A percentile compares a stretch with the other conserved stretches of the same genome.
Evolutionary conservation across 495 filamentous ascomycete species (phyloP).

Genomic region (Aspergillus carlsbadensis): DNA sequence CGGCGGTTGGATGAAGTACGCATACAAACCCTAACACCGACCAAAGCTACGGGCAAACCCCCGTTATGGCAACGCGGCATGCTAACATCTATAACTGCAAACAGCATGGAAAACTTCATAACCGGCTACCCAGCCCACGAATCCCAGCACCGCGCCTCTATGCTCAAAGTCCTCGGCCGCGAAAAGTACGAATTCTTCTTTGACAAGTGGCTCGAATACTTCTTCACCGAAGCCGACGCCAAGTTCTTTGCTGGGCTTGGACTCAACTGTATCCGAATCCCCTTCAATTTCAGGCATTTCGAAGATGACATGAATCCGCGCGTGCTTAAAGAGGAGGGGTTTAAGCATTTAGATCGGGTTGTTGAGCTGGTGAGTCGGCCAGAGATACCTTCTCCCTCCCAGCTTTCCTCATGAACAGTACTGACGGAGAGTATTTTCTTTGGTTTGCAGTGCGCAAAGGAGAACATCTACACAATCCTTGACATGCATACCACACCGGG

Average conservation of each 20-base stretch:
- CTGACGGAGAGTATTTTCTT: not conserved
- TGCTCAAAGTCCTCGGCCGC: slow-evolving; percentile 52
- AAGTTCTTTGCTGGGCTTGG: slow-evolving; percentile 57
- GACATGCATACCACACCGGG: slow-evolving; percentile 65
- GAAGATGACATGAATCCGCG: slow-evolving; percentile 63
- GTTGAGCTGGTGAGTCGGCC: slow-evolving; percentile 35
- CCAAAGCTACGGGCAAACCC: too few relatives aligned
- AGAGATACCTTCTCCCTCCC: too few relatives aligned
- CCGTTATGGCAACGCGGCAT: not conserved
- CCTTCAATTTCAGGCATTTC: slow-evolving; percentile 66
- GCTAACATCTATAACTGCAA: not conserved
- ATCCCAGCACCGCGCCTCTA: slow-evolving; percentile 52
- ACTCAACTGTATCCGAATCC: slow-evolving; percentile 62
- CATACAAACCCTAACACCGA: not conserved
- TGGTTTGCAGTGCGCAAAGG: slow-evolving; percentile 44
- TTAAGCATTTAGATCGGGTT: slow-evolving; percentile 59
- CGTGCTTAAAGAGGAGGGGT: slow-evolving; percentile 55
- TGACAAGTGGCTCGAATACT: slow-evolving; percentile 58
- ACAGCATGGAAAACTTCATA: slow-evolving; percentile 67
- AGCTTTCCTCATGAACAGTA: not conserved
- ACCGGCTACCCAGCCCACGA: slow-evolving; percentile 65
- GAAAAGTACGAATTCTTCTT: slow-evolving; percentile 50
- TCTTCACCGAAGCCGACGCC: slow-evolving; percentile 62
- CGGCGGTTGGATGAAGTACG: slow-evolving; percentile 49
- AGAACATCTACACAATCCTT: slow-evolving; percentile 60